phyloP scores from a whole-genome alignment of 2,329 filamentous ascomycete species.

The Rhynchosporium agropyri region DNA sequence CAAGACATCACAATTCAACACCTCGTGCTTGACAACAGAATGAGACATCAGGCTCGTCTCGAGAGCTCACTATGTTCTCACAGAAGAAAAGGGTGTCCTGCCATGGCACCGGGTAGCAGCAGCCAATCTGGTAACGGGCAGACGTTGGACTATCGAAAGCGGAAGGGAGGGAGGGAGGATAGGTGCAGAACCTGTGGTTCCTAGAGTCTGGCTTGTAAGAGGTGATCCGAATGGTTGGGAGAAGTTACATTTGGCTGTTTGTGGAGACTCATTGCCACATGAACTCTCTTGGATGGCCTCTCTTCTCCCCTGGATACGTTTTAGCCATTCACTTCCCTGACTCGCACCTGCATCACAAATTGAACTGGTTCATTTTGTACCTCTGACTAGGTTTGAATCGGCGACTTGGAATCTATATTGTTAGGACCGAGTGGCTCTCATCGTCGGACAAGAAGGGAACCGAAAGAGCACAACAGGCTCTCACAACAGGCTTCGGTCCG shows the following conservation, averaged over 20 bases:
- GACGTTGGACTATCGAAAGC: not conserved
- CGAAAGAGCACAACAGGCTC: not conserved
- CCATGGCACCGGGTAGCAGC: not conserved
- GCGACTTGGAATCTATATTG: conserved; percentile 1
- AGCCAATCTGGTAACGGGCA: not conserved
- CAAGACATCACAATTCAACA: not conserved
- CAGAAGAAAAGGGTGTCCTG: not conserved
- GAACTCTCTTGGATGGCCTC: not conserved
- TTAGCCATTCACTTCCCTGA: no score
- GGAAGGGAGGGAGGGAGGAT: not conserved
- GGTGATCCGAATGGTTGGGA: not conserved
- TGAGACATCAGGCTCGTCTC: not conserved
- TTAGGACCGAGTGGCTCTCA: not conserved
- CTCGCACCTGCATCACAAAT: not conserved
- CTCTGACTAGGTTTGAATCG: not conserved
- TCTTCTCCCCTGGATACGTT: no score
- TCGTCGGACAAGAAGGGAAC: not conserved
- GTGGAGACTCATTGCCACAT: not conserved
- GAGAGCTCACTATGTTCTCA: not conserved
- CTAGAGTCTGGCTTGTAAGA: not conserved
- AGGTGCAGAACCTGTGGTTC: not conserved
- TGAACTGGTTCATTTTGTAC: not conserved
- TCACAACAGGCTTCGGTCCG: conserved; percentile 6
- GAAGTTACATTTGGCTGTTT: not conserved
- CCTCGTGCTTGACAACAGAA: conserved; percentile 3